Evolutionary conservation across 192 early-diverging fungal species (phyloP).

Genomic region (Podila verticillata): DNA sequence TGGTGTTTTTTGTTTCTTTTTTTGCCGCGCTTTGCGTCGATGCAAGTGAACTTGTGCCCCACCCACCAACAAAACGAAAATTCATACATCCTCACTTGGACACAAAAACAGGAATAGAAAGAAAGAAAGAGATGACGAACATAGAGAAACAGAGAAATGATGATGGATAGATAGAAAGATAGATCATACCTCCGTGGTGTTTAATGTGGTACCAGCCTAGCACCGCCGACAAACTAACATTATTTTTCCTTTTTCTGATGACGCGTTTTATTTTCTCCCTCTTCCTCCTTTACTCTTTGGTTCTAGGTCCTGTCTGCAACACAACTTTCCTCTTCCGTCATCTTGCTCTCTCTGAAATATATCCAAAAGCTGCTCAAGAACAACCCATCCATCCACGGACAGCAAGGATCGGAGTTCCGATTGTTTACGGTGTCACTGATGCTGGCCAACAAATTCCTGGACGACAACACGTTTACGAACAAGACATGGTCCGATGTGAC

Average conservation of each 20-base stretch:
- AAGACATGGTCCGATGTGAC: constrained; percentile 90
- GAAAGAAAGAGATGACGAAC: neutral
- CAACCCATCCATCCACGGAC: constrained; percentile 66
- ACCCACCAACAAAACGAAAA: neutral
- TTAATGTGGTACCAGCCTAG: neutral
- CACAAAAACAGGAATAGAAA: neutral
- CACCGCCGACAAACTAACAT: neutral
- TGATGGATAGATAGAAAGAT: no score
- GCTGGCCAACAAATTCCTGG: constrained; percentile 86
- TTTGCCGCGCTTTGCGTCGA: neutral
- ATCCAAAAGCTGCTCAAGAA: constrained; percentile 65
- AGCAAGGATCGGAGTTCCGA: constrained; percentile 82
- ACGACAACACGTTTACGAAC: constrained; percentile 93
- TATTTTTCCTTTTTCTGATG: neutral
- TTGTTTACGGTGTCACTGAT: constrained; percentile 88
- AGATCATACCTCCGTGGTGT: neutral
- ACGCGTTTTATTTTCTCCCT: neutral
- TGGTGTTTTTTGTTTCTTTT: neutral
- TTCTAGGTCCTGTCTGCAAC: constrained; percentile 66
- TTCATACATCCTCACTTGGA: neutral
- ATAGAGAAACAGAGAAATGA: neutral
- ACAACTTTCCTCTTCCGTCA: constrained; percentile 68
- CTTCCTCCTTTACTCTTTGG: constrained; percentile 37
- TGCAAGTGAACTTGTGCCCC: neutral
- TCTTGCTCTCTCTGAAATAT: constrained; percentile 72